These are phyloP conservation scores for Cladorrhinum samala DNA, from an alignment of 495 filamentous ascomycete species.

Conservation along the genomic window DNA sequence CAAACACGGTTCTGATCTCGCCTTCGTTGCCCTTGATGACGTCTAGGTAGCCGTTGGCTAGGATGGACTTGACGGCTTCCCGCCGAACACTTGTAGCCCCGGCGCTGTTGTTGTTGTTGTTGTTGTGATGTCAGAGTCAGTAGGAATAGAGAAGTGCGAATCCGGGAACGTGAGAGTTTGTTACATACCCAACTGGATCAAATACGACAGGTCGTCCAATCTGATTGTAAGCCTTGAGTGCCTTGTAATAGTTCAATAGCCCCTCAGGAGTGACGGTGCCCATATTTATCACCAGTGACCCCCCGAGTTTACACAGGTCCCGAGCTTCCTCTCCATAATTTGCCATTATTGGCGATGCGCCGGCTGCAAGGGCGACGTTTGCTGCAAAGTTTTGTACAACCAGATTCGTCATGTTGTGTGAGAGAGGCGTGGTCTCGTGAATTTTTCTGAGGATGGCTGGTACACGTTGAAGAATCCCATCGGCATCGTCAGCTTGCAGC, in stretches of 20 bases:
- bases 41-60: conserved; percentile 69
- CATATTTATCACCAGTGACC: conserved; percentile 87
- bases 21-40: conserved; percentile 94
- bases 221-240: conserved; percentile 68
- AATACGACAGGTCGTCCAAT: conserved; percentile 69
- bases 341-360: conserved; percentile 91
- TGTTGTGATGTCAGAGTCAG: not conserved
- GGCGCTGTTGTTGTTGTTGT: conserved; percentile 36
- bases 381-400: conserved; percentile 91
- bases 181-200: conserved; percentile 75
- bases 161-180: not conserved
- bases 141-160: not conserved
- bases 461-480: conserved; percentile 45
- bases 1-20: conserved; percentile 74
- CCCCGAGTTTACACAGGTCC: conserved; percentile 62
- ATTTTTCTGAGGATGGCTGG: conserved; percentile 56
- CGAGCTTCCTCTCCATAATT: conserved; percentile 75
- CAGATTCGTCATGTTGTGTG: conserved; percentile 95
- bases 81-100: conserved; percentile 75
- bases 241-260: conserved; percentile 55
- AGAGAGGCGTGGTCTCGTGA: conserved; percentile 59
- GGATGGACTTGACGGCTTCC: conserved; percentile 61
- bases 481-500: conserved; percentile 47
- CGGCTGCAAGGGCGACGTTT: conserved; percentile 77
- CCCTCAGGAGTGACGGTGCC: conserved; percentile 74